Evolutionary conservation across 1,139 yeast genomes (phyloP), one percentile per base, ranked within the genome.

Genomic region (Casaregolazyma lundiana): DNA sequence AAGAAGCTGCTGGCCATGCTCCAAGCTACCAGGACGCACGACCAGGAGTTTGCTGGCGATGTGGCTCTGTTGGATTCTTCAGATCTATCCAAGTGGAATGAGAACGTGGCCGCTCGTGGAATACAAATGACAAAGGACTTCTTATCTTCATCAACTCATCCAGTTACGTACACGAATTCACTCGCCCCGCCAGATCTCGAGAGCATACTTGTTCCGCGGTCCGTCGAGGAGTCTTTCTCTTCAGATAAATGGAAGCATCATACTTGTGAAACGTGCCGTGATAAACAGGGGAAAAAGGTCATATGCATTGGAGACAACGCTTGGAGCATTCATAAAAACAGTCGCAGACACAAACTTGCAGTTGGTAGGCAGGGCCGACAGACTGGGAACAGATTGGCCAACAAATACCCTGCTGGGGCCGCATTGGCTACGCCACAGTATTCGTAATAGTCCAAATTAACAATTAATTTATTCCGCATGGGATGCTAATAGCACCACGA

Each of bases 11-110:
- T 81, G 2, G 78, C 82, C 1, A 89, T 84, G 61, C 47, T 67
- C 29, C 47, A 53, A 6, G 66, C 84, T 18, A 65, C 68, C 9
- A 58, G 73, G n/a, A 76, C 76, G 50, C 61, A 66, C 7, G 18
- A 24, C 3, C 45, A 39, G 8, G 76, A 68, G 62, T 64, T 70
- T 38, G 85, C 85, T 1, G 90, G 90, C 0, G 74, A 76, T 42
- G 63, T 86, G 24, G 87, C 77, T 52, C 57, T 87, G 1, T 65
- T 90, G 9, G 85, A 92, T 66, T 94, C 98, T 1, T 78, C 94
- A 0, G 81, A 89, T 60, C 65, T 89, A 46, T 26, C 55, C 0
- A 48, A 63, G 4, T 89, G 97, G 97, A 56, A 70, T 2, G 56
- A 60, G 1, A 66, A 67, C 5, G 97, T 89, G 2, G 68, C 66